Conservation (phyloP, 176 grass and related monocot genomes). For the Carex cristatella region DNA sequence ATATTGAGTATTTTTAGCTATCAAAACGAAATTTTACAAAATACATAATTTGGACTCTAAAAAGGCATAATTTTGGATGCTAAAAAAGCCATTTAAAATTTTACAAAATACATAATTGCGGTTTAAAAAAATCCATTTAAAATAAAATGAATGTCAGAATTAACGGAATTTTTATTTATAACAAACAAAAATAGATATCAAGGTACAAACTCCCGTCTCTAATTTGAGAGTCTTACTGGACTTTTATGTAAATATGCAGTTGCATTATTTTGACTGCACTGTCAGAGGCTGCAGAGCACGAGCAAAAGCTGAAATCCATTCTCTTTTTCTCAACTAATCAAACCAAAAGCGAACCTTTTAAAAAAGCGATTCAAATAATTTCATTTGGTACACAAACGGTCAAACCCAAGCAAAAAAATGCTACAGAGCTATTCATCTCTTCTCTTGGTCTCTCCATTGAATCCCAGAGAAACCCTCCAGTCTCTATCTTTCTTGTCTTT, state of each 20-base stretch:
- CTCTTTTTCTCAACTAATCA: background rate
- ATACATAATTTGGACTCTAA: no score
- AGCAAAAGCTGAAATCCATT: conserved; percentile 8
- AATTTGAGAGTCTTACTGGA: background rate
- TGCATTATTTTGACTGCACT: conserved; percentile 5
- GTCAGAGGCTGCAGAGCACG: background rate
- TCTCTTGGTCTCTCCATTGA: background rate
- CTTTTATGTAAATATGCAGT: background rate
- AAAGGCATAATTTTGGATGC: no score
- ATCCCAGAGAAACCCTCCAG: background rate
- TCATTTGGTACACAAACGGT: background rate
- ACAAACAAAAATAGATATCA: background rate
- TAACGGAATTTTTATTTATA: background rate
- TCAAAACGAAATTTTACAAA: background rate
- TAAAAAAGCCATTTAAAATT: background rate
- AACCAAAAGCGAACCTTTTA: background rate
- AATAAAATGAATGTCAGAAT: background rate
- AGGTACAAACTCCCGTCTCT: background rate
- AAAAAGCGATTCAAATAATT: background rate
- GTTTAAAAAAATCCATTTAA: background rate
- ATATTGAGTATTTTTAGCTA: background rate
- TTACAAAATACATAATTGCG: no score
- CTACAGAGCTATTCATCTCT: background rate
- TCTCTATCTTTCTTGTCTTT: background rate
- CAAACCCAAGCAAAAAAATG: background rate